Evolutionary conservation across 306 rosid genomes (phyloP).

Genomic region (Cicer chorassanicum): DNA sequence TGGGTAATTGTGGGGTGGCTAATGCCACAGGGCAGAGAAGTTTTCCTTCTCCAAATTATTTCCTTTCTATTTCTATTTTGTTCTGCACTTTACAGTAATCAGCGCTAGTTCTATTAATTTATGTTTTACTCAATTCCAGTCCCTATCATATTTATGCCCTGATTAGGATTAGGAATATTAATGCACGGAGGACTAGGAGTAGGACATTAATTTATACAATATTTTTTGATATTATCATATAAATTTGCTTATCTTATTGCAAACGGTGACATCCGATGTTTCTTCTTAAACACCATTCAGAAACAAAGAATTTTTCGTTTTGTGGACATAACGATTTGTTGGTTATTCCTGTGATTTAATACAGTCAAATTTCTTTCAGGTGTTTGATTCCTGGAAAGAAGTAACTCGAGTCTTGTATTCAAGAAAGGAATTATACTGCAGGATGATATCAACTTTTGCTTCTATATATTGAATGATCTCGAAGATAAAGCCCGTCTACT

Average conservation of each 20-base stretch:
- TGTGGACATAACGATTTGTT: conserved; percentile 23
- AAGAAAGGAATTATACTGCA: conserved; percentile 39
- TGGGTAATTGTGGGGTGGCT: neutral
- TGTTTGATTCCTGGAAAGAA: conserved; percentile 58
- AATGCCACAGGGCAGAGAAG: neutral
- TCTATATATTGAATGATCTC: conserved; percentile 48
- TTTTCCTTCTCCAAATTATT: neutral
- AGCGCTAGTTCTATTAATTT: neutral
- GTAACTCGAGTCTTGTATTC: conserved; percentile 42
- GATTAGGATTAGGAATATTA: neutral
- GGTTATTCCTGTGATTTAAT: conserved; percentile 41
- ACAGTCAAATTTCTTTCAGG: conserved; percentile 58
- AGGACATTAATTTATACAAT: conserved; percentile 12
- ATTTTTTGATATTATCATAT: conserved; percentile 15
- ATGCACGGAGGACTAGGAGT: conserved; percentile 3
- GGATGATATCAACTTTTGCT: conserved; percentile 39
- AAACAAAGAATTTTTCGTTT: conserved; percentile 18
- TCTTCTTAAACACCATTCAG: neutral
- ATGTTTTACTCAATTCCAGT: neutral
- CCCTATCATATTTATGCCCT: neutral
- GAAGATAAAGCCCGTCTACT: conserved; percentile 47
- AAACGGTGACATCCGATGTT: neutral
- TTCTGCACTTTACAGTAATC: neutral
- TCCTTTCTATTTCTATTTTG: neutral
- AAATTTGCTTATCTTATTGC: conserved; percentile 26